These are phyloP conservation scores for Capsicum rhomboideum DNA, from an alignment of 257 asterid genomes.

Conservation along the genomic window DNA sequence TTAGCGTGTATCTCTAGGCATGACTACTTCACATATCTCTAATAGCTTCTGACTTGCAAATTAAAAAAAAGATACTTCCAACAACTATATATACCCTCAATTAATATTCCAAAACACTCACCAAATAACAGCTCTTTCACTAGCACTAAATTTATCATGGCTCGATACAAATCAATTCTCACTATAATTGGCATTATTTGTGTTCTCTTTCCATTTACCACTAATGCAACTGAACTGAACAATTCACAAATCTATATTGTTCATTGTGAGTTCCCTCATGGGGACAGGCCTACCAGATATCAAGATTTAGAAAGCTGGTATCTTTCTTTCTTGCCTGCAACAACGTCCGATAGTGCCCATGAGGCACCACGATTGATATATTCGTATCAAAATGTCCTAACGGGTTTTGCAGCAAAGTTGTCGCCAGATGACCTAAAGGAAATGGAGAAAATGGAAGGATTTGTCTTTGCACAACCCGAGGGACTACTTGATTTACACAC, in stretches of 20 bases:
- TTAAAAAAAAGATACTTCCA: background rate
- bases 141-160: background rate
- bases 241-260: constrained; percentile 21
- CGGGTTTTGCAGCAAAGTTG: constrained; percentile 23
- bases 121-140: background rate
- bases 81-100: background rate
- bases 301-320: constrained; percentile 12
- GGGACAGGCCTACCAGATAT: background rate
- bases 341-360: background rate
- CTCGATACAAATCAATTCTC: background rate
- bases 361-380: constrained; percentile 9
- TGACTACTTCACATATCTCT: background rate
- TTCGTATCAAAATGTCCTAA: constrained; percentile 10
- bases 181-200: background rate
- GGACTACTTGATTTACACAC: background rate
- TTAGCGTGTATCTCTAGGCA: background rate
- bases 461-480: constrained; percentile 8
- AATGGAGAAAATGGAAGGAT: constrained; percentile 12
- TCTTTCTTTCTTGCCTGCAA: constrained; percentile 15
- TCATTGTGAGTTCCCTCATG: constrained; percentile 9
- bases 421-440: constrained; percentile 4
- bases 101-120: background rate
- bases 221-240: background rate
- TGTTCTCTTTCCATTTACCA: background rate
- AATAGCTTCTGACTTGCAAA: background rate